These are phyloP conservation scores for Euphrasia confusa DNA, from an alignment of 257 asterid species.

Conservation along the genomic window DNA sequence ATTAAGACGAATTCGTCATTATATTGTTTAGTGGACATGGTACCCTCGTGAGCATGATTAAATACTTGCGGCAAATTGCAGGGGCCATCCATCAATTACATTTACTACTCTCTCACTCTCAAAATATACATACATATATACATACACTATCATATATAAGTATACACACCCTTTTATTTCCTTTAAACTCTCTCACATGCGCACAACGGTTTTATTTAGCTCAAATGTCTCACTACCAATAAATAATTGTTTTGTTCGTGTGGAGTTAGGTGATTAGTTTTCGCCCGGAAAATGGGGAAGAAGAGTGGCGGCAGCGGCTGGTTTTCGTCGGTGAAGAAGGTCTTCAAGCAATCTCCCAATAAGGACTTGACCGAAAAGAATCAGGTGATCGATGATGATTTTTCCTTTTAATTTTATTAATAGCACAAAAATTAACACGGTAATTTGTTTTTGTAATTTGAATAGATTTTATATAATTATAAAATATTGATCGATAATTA, in stretches of 20 bases:
- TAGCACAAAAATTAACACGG: too few species aligned
- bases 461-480: too few species aligned
- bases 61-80: conserved; percentile 55
- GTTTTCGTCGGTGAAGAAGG: conserved; percentile 82
- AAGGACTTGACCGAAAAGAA: conserved; percentile 54
- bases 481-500: too few species aligned
- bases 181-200: conserved; percentile 36
- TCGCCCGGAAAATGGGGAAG: conserved; percentile 61
- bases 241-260: neutral
- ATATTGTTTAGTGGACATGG: too few species aligned
- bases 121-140: too few species aligned
- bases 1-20: too few species aligned
- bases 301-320: conserved; percentile 69
- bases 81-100: conserved; percentile 42
- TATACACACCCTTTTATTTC: conserved; percentile 14
- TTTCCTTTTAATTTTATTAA: neutral
- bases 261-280: neutral
- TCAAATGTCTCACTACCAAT: neutral
- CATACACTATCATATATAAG: neutral
- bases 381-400: conserved; percentile 16
- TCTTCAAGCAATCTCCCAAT: conserved; percentile 58
- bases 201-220: too few species aligned
- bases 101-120: conserved; percentile 7
- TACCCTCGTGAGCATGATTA: conserved; percentile 59
- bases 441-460: too few species aligned